phyloP scores from a whole-genome alignment of 2,329 filamentous ascomycete genomes.

The Coccinonectria pachysandricola region DNA sequence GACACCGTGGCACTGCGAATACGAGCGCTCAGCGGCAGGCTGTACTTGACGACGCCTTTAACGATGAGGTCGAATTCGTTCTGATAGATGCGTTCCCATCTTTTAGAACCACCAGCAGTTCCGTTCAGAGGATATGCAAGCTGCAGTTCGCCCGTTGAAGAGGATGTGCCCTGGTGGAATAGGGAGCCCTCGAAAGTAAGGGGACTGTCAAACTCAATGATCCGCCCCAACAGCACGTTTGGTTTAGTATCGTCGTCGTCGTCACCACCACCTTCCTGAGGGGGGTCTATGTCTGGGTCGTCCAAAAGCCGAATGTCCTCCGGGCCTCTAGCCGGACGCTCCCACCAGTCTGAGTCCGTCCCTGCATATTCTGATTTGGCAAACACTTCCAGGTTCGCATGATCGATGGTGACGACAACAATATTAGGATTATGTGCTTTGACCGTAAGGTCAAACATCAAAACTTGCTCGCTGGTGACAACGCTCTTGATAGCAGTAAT shows the following conservation, averaged over 20 bases:
- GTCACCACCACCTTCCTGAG: slow-evolving; percentile 50
- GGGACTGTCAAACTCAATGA: slow-evolving; percentile 77
- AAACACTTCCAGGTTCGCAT: slow-evolving; percentile 86
- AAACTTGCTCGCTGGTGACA: slow-evolving; percentile 83
- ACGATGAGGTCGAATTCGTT: slow-evolving; percentile 92
- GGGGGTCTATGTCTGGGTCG: slow-evolving; percentile 28
- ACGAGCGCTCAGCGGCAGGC: slow-evolving; percentile 49
- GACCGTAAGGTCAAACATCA: slow-evolving; percentile 88
- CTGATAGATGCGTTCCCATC: slow-evolving; percentile 84
- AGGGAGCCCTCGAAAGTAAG: slow-evolving; percentile 85
- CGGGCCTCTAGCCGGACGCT: slow-evolving; percentile 20
- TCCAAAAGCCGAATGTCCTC: slow-evolving; percentile 19
- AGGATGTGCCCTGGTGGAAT: slow-evolving; percentile 61
- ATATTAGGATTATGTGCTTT: slow-evolving; percentile 88
- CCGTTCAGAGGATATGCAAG: slow-evolving; percentile 77
- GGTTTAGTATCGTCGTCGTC: slow-evolving; percentile 51
- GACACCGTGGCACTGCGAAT: slow-evolving; percentile 50
- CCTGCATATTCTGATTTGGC: slow-evolving; percentile 87
- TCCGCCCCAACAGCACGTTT: slow-evolving; percentile 85
- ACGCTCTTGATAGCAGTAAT: slow-evolving; percentile 80
- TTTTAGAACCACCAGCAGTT: slow-evolving; percentile 72
- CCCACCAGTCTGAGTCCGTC: slow-evolving; percentile 53
- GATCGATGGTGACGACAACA: slow-evolving; percentile 73
- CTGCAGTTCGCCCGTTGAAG: slow-evolving; percentile 74
- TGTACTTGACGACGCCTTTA: slow-evolving; percentile 82